Conservation (phyloP, 257 asterid species). For the Cynanchum wilfordii region DNA sequence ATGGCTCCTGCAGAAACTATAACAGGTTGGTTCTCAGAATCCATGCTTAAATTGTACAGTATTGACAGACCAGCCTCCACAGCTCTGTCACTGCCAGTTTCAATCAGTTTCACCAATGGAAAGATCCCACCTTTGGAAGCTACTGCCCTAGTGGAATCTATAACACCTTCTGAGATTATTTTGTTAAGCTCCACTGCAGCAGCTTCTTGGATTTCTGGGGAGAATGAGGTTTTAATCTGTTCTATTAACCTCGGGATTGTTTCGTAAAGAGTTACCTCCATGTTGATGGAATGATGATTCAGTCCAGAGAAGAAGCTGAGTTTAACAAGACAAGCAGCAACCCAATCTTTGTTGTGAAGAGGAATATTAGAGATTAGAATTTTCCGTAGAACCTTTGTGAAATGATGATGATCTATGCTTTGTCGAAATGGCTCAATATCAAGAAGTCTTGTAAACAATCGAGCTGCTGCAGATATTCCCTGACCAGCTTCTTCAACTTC, state of each 20-base stretch:
- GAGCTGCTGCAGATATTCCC: conserved; percentile 65
- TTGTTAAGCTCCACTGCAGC: conserved; percentile 73
- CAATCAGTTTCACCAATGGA: conserved; percentile 58
- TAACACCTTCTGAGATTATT: conserved; percentile 59
- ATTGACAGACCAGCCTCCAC: conserved; percentile 61
- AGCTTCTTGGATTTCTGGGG: conserved; percentile 49
- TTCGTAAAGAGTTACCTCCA: conserved; percentile 67
- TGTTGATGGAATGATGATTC: conserved; percentile 31
- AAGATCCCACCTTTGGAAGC: conserved; percentile 65
- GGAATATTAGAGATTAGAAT: conserved; percentile 52
- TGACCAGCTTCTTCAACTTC: conserved; percentile 71
- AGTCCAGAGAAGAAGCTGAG: conserved; percentile 41
- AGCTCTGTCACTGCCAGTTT: conserved; percentile 43
- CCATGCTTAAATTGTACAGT: conserved; percentile 72
- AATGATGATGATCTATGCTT: conserved; percentile 24
- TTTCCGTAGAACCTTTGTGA: conserved; percentile 49
- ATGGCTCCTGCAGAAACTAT: conserved; percentile 75
- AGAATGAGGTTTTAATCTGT: conserved; percentile 41
- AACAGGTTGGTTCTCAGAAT: conserved; percentile 66
- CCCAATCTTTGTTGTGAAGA: conserved; percentile 61
- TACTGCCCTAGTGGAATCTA: conserved; percentile 49
- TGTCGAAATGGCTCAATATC: conserved; percentile 36
- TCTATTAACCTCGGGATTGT: conserved; percentile 72
- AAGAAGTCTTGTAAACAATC: conserved; percentile 56
- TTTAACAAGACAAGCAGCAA: conserved; percentile 77